phyloP scores from a whole-genome alignment of 2,329 filamentous ascomycete species.

The Sporothrix globosa region DNA sequence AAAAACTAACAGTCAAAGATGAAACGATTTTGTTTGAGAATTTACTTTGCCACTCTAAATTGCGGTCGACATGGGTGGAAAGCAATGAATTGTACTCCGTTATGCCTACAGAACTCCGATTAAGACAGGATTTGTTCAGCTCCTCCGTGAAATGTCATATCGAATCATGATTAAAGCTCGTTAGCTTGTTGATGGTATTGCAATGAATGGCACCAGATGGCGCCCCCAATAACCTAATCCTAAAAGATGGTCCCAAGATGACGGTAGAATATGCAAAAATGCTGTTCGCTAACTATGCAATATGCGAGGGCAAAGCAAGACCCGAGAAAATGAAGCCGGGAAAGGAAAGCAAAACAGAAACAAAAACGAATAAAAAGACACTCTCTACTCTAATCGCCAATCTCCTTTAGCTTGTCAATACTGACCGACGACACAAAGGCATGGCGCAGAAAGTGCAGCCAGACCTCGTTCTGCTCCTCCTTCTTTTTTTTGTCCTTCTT shows the following conservation, averaged over 20 bases:
- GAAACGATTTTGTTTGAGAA: too few relatives aligned
- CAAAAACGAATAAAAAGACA: not conserved
- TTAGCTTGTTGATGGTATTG: not conserved
- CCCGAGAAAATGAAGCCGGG: not conserved
- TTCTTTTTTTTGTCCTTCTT: slow-evolving; percentile 58
- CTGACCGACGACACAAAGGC: slow-evolving; percentile 78
- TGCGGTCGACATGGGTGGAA: too few relatives aligned
- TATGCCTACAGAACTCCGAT: too few relatives aligned
- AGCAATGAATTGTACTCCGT: too few relatives aligned
- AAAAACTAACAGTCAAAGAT: too few relatives aligned
- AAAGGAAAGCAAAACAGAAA: not conserved
- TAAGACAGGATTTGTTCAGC: too few relatives aligned
- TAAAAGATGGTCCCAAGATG: not conserved
- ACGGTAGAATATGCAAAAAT: not conserved
- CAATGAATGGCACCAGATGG: not conserved
- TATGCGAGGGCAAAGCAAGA: not conserved
- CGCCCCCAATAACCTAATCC: not conserved
- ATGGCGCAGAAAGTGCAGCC: slow-evolving; percentile 75
- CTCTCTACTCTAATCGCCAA: slow-evolving; percentile 7
- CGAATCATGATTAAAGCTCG: not conserved
- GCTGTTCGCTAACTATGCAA: slow-evolving; percentile 7
- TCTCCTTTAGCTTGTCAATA: slow-evolving; percentile 63
- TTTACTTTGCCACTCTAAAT: too few relatives aligned
- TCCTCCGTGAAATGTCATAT: not conserved
- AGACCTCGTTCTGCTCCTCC: slow-evolving; percentile 66